These are phyloP conservation scores for Phytophthora pisi DNA, from an alignment of 352 stramenopile species.

Conservation along the genomic window DNA sequence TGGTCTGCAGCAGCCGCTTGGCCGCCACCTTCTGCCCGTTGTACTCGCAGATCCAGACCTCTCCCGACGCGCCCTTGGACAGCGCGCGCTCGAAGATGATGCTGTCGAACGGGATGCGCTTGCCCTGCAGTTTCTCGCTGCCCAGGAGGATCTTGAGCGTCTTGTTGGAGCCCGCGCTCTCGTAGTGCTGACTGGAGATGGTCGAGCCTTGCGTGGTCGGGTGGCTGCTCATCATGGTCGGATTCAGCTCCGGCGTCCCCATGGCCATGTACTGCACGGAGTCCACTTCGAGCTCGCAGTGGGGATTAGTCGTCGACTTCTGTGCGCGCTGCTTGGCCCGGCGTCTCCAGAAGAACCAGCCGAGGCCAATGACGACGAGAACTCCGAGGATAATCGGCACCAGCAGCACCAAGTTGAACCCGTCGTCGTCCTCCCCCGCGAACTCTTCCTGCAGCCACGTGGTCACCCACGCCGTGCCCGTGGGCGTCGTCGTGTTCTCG, in stretches of 20 bases:
- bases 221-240: constrained; percentile 10
- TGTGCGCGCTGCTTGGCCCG: constrained; percentile 5
- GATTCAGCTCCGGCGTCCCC: constrained; percentile 11
- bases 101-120: constrained; percentile 28
- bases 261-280: constrained; percentile 14
- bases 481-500: constrained; percentile 20
- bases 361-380: constrained; percentile 10
- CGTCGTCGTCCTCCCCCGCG: constrained; percentile 4
- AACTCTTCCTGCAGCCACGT: constrained; percentile 29
- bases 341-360: constrained; percentile 24
- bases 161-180: constrained; percentile 31
- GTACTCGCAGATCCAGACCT: constrained; percentile 60
- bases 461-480: constrained; percentile 24
- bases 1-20: constrained; percentile 47
- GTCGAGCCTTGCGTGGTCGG: constrained; percentile 16
- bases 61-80: constrained; percentile 42
- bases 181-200: constrained; percentile 18
- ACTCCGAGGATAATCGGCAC: constrained; percentile 29
- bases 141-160: constrained; percentile 29
- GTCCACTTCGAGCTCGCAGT: constrained; percentile 1
- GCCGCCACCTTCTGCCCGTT: constrained; percentile 46
- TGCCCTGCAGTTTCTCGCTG: constrained; percentile 22
- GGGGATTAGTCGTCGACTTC: constrained; percentile 1
- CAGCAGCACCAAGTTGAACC: constrained; percentile 15
- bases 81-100: constrained; percentile 23